Evolutionary conservation across 1,284 basidiomycete genomes (phyloP).

Genomic region (Microbotryum silenes-acaulis): DNA sequence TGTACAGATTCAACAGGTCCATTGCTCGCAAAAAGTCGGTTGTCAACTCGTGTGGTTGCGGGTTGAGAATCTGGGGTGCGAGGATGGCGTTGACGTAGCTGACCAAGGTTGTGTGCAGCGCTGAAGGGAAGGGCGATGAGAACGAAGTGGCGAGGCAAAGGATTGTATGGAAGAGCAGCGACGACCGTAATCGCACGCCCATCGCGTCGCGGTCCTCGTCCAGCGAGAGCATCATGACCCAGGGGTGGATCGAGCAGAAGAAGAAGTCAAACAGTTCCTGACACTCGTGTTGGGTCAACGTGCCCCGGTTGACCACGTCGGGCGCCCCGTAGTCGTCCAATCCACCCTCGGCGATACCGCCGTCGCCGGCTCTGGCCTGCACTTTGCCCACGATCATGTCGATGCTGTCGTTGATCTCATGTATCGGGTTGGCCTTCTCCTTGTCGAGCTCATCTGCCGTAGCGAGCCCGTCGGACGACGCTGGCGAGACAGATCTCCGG

Average conservation of each 20-base stretch:
- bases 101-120: conserved; percentile 29
- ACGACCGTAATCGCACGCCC: conserved; percentile 10
- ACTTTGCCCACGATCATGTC: conserved; percentile 12
- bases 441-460: conserved; percentile 12
- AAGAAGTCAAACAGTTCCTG: conserved; percentile 33
- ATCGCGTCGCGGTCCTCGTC: conserved; percentile 28
- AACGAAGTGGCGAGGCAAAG: conserved; percentile 31
- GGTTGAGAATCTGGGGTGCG: conserved; percentile 29
- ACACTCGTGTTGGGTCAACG: conserved; percentile 24
- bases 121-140: conserved; percentile 27
- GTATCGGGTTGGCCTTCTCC: conserved; percentile 20
- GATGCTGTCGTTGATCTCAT: conserved; percentile 23
- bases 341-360: background rate
- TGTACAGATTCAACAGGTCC: conserved; percentile 31
- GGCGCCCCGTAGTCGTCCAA: conserved; percentile 27
- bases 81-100: conserved; percentile 28
- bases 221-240: conserved; percentile 32
- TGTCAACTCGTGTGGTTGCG: conserved; percentile 30
- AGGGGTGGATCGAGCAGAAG: conserved; percentile 29
- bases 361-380: conserved; percentile 4
- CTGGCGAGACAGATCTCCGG: conserved; percentile 1
- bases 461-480: conserved; percentile 12
- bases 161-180: conserved; percentile 30
- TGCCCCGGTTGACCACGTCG: conserved; percentile 20
- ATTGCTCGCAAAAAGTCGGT: conserved; percentile 31